A percentile compares a stretch with the other conserved stretches of the same genome.
Evolutionary conservation across 2,329 filamentous ascomycete genomes (phyloP).

Genomic region (Aspergillus alliaceus): DNA sequence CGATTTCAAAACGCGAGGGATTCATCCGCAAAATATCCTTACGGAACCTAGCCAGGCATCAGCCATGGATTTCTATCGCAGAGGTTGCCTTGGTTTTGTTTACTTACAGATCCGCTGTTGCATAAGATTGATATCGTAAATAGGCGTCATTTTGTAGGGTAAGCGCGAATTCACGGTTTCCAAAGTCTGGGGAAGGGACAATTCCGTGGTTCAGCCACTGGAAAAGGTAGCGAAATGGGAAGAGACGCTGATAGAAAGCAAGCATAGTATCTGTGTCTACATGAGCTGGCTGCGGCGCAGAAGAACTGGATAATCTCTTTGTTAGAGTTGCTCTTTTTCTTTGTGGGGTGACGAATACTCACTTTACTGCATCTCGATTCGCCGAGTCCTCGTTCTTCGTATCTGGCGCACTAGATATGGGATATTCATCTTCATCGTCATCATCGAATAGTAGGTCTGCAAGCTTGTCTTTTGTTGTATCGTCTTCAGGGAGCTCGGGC

Average conservation of each 20-base stretch:
- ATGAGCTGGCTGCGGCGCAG: conserved; percentile 42
- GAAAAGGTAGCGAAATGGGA: conserved; percentile 91
- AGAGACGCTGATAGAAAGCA: conserved; percentile 92
- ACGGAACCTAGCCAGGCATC: conserved; percentile 61
- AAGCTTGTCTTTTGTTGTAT: conserved; percentile 42
- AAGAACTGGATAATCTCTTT: conserved; percentile 23
- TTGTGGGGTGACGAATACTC: conserved; percentile 14
- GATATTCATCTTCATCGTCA: conserved; percentile 57
- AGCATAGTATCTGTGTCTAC: conserved; percentile 84
- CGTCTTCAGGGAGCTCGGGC: conserved; percentile 13
- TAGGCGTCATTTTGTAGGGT: conserved; percentile 92
- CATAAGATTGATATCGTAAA: conserved; percentile 83
- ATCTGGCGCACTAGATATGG: conserved; percentile 52
- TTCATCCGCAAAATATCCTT: conserved; percentile 88
- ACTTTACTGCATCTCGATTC: conserved; percentile 38
- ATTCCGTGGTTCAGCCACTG: conserved; percentile 97
- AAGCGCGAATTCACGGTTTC: conserved; percentile 92
- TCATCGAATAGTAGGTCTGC: conserved; percentile 62
- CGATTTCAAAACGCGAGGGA: conserved; percentile 95
- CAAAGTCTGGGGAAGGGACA: conserved; percentile 82
- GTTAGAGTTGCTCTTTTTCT: conserved; percentile 15
- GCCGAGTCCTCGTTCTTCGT: conserved; percentile 42
- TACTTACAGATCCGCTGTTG: conserved; percentile 62
- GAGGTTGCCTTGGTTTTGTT: neutral
- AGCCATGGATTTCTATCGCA: conserved; percentile 18